Evolutionary conservation across 139 green algal species (phyloP).

Genomic region (Picochlorum costavermella): DNA sequence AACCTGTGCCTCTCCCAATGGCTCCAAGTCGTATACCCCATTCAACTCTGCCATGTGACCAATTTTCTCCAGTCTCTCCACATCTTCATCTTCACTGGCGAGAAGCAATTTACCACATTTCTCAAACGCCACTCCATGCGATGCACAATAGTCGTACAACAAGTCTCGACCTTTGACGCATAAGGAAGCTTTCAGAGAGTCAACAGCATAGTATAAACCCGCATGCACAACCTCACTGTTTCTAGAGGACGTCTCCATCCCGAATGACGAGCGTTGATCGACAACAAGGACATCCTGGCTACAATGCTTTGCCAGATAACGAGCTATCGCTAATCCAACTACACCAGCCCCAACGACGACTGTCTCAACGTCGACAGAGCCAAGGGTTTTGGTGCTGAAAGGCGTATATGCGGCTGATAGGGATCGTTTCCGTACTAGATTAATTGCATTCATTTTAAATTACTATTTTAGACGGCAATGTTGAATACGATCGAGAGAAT

Average conservation of each 20-base stretch:
- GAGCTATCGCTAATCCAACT: conserved; percentile 64
- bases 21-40: conserved; percentile 61
- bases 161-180: conserved; percentile 62
- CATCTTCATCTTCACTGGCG: conserved; percentile 32
- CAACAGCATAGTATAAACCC: conserved; percentile 77
- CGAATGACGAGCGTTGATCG: conserved; percentile 41
- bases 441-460: no score
- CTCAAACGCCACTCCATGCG: conserved; percentile 40
- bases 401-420: no score
- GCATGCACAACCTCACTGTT: conserved; percentile 47
- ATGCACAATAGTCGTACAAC: conserved; percentile 49
- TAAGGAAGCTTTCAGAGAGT: conserved; percentile 64
- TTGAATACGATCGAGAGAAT: no score
- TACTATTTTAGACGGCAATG: no score
- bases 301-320: conserved; percentile 36
- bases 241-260: conserved; percentile 55
- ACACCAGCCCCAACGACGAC: conserved; percentile 54
- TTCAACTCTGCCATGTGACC: conserved; percentile 22
- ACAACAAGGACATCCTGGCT: conserved; percentile 54
- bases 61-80: conserved; percentile 14
- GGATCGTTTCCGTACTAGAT: no score
- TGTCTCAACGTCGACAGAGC: conserved; percentile 8
- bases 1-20: conserved; percentile 40
- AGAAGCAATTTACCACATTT: conserved; percentile 73
- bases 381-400: no score